phyloP scores from a whole-genome alignment of 345 rosid genomes.

The sweet orange (Citrus sinensis) region DNA sequence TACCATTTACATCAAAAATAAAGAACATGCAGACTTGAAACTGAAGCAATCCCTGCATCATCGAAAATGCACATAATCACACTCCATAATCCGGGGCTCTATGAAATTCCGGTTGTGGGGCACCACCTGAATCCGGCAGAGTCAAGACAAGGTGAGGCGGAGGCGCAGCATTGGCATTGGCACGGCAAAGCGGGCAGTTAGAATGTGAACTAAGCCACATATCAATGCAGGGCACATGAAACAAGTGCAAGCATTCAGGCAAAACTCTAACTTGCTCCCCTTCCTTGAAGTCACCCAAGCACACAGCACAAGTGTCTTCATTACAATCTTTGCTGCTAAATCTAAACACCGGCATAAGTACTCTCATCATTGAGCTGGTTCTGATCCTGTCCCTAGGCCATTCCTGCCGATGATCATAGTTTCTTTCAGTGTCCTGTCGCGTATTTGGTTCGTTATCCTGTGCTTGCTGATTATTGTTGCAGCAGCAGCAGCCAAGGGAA shows the following conservation, averaged over 20 bases:
- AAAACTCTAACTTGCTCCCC: slow-evolving; percentile 40
- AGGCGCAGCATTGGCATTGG: slow-evolving; percentile 6
- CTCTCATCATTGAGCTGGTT: not conserved
- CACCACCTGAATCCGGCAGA: slow-evolving; percentile 14
- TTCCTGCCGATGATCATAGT: not conserved
- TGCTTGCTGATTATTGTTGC: not conserved
- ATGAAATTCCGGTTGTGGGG: not conserved
- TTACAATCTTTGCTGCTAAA: slow-evolving; percentile 29
- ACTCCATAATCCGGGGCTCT: not conserved
- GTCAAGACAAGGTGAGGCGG: slow-evolving; percentile 6
- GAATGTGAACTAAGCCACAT: slow-evolving; percentile 46
- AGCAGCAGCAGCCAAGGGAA: not conserved
- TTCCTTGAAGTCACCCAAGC: slow-evolving; percentile 41
- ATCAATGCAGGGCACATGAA: slow-evolving; percentile 50
- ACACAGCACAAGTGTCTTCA: slow-evolving; percentile 45
- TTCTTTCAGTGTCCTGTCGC: not conserved
- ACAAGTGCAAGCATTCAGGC: slow-evolving; percentile 44
- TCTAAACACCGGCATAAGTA: slow-evolving; percentile 6
- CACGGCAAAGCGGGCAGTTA: slow-evolving; percentile 52
- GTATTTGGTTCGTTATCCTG: not conserved
- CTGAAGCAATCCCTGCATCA: not conserved
- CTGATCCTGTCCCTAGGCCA: not conserved
- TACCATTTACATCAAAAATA: too few species aligned
- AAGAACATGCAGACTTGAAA: not conserved
- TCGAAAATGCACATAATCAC: not conserved